Evolutionary conservation across 164 flowering plant genomes (phyloP).

Genomic region (Chloranthus sessilifolius): DNA sequence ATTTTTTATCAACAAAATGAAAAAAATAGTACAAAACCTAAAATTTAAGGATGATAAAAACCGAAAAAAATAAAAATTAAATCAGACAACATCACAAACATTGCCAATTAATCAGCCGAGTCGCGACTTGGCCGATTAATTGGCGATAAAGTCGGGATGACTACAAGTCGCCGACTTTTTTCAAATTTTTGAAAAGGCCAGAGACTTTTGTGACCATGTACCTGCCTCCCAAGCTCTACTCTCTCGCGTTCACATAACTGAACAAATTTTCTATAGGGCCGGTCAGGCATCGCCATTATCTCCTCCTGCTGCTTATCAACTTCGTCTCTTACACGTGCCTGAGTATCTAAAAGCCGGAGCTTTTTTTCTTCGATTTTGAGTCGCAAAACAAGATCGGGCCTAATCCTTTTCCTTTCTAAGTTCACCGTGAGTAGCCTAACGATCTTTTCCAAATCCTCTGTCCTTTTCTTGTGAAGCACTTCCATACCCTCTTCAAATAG

Average conservation of each 20-base stretch:
- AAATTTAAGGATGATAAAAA: no score
- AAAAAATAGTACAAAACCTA: no score
- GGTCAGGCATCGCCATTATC: slow-evolving; percentile 97
- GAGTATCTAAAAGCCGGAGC: slow-evolving; percentile 70
- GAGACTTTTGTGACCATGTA: no score
- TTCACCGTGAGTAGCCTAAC: slow-evolving; percentile 74
- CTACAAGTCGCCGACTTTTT: no score
- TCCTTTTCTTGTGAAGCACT: slow-evolving; percentile 64
- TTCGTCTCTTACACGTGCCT: slow-evolving; percentile 84
- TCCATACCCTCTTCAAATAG: slow-evolving; percentile 78
- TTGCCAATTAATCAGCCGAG: no score
- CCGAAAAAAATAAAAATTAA: no score
- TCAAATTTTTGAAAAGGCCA: no score
- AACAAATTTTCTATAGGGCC: slow-evolving; percentile 92
- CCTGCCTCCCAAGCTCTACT: slow-evolving; percentile 74
- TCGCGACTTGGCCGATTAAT: no score
- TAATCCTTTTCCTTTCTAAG: slow-evolving; percentile 88
- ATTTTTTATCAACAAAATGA: no score
- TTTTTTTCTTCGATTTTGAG: slow-evolving; percentile 93
- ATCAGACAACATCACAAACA: no score
- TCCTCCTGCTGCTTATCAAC: slow-evolving; percentile 94
- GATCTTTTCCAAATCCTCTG: slow-evolving; percentile 74
- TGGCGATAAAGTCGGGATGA: no score
- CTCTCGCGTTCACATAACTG: slow-evolving; percentile 92
- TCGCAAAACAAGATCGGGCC: slow-evolving; percentile 87